Evolutionary conservation across 2,329 filamentous ascomycete species (phyloP), one percentile per base, ranked within the genome.

Genomic region (Aspergillus aculeatus): DNA sequence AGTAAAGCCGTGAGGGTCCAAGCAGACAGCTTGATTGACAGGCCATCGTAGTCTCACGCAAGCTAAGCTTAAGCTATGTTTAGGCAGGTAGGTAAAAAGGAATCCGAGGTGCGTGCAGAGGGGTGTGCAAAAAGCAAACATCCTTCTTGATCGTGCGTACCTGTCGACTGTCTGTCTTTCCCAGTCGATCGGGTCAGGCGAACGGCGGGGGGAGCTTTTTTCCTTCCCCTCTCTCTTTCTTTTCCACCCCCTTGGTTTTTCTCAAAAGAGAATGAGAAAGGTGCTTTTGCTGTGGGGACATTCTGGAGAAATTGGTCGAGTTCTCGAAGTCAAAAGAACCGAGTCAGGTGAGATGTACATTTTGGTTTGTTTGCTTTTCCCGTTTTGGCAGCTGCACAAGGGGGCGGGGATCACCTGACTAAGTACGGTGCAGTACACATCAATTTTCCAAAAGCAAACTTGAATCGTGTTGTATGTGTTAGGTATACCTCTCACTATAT

Each of bases 21-120:
- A 55, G 24, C 57, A 31, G 35, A 26, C 38, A 47, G 52, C 31
- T 32, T 55, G 41, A 48, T 21, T 21, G 41, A 32, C 41, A 23
- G 44, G 31, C 31, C n/a, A n/a, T 21, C 41, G 26, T 44, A 55
- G 64, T 66, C 65, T 65, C 67, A 60, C 64, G 63, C 57, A 62
- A 44, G 56, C 66, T 67, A 69, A 68, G 63, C 62, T 68, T 69
- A 68, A 69, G 62, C 63, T 68, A 64, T 68, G 62, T 66, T 68
- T 68, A 66, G 64, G 38, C 14, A 44, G 14, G 7, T 35, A 35
- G 14, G 14, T 7, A 1, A 44, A 44, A 44, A 14, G 57, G 57
- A 64, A 48, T 51, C 53, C 35, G 47, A 55, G 53, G 60, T 24
- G 59, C 54, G 60, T 61, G 64, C 56, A 62, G 60, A 54, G 48